Evolutionary conservation across 2,329 filamentous ascomycete genomes (phyloP).

Genomic region (Aspergillus sp.): DNA sequence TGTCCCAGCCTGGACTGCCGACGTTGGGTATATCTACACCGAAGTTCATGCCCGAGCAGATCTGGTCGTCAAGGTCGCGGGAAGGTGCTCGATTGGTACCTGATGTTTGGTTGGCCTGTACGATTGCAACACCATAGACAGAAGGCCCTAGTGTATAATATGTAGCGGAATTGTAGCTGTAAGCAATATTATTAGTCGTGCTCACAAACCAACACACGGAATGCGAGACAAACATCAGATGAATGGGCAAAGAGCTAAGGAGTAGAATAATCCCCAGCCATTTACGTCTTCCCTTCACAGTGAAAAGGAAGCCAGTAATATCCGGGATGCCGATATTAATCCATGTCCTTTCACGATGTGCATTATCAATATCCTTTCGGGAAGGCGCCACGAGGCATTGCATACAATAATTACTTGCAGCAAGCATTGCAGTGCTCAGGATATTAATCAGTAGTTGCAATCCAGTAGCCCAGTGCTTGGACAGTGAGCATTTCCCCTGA

Average conservation of each 20-base stretch:
- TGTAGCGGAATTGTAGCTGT: not conserved
- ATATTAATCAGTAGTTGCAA: conserved; percentile 15
- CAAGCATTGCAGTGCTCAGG: conserved; percentile 5
- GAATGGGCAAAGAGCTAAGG: not conserved
- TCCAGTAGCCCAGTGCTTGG: not conserved
- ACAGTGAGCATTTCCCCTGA: not conserved
- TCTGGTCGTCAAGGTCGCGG: not conserved
- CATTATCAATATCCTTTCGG: conserved; percentile 2
- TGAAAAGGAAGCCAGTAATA: not conserved
- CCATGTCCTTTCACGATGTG: conserved; percentile 1
- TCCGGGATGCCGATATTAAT: conserved; percentile 9
- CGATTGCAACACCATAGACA: not conserved
- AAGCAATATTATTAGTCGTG: not conserved
- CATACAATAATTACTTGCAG: conserved; percentile 13
- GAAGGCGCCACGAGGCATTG: conserved; percentile 11
- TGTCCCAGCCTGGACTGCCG: too few relatives aligned
- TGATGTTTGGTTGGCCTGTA: not conserved
- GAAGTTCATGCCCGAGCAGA: not conserved
- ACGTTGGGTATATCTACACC: not conserved
- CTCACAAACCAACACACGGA: not conserved
- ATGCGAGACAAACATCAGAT: conserved; percentile 3
- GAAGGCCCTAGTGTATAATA: not conserved
- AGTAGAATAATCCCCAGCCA: not conserved
- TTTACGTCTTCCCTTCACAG: not conserved
- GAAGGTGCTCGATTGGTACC: not conserved